Evolutionary conservation across 306 rosid genomes (phyloP), one percentile per base, ranked within the genome.

Genomic region (apple (Malus domestica)): DNA sequence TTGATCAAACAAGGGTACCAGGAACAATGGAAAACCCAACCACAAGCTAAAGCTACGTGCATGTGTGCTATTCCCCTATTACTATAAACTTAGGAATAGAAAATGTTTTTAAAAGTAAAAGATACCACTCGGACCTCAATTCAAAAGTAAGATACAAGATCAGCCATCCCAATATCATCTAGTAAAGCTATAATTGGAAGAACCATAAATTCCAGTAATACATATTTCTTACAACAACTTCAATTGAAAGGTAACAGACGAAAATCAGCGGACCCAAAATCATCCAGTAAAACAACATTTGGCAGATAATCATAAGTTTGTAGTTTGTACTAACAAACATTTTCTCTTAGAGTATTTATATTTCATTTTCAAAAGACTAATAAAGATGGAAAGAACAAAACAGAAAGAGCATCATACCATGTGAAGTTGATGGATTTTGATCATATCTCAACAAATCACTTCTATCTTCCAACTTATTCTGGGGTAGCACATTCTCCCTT

Each of bases 401-500:
- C 65, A 30, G 27, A 20, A 78, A 30, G 42, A 23, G 63, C 77
- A 23, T 76, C 86, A 71, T 84, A 90, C 99, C 93, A 60, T 52
- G 85, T 73, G 82, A 87, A 59, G 76, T 18, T 45, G 77, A 55
- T 74, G 81, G 81, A 84, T 80, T 79, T 75, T 74, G 84, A 70
- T 76, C 81, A 68, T 25, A 52, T 82, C 60, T 78, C 27, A 30
- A 13, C 35, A 84, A 66, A 77, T 84, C 88, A 46, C 63, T 81
- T 74, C 52, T 96, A 63, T 69, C 78, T 75, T 76, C 86, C 55
- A 30, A 23, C 57, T 80, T 87, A 71, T 23, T 72, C 29, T 68
- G 78, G 44, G 72, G 74, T 70, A 75, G 45, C 97, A 86, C 89
- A 76, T 81, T 85, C 38, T 92, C 93, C 29, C 52, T 65, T 2